phyloP scores from a whole-genome alignment of 345 rosid genomes.

The Salix udensis region DNA sequence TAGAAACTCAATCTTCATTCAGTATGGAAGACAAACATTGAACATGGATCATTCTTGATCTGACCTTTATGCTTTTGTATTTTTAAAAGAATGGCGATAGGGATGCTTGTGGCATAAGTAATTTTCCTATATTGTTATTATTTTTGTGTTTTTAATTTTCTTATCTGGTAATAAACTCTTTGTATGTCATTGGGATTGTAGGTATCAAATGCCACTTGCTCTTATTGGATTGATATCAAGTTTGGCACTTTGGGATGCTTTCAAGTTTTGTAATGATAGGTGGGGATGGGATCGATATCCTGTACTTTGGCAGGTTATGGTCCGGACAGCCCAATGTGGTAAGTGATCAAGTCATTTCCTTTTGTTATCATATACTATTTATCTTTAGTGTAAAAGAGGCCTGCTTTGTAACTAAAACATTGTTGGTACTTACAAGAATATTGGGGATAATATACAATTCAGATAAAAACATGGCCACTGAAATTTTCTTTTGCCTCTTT shows the following conservation, averaged over 20 bases:
- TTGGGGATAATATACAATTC: background rate
- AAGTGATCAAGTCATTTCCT: conserved; percentile 19
- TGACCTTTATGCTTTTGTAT: background rate
- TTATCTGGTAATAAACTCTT: background rate
- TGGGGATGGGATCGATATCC: conserved; percentile 71
- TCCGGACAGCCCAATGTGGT: conserved; percentile 77
- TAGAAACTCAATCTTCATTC: background rate
- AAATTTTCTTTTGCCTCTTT: background rate
- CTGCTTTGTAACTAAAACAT: background rate
- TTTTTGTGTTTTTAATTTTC: background rate
- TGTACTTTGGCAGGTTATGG: conserved; percentile 38
- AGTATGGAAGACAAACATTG: background rate
- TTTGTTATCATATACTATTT: background rate
- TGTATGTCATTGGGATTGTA: conserved; percentile 22
- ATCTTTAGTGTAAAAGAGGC: background rate
- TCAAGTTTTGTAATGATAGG: conserved; percentile 61
- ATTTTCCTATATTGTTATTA: background rate
- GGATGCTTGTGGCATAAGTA: background rate
- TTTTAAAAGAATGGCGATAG: background rate
- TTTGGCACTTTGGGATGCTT: conserved; percentile 82
- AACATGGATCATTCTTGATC: background rate
- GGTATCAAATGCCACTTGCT: conserved; percentile 94
- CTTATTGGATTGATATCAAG: conserved; percentile 73
- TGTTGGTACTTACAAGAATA: background rate
- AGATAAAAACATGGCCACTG: background rate